phyloP scores from a whole-genome alignment of 495 filamentous ascomycete species.

The Xylaria cubensis region DNA sequence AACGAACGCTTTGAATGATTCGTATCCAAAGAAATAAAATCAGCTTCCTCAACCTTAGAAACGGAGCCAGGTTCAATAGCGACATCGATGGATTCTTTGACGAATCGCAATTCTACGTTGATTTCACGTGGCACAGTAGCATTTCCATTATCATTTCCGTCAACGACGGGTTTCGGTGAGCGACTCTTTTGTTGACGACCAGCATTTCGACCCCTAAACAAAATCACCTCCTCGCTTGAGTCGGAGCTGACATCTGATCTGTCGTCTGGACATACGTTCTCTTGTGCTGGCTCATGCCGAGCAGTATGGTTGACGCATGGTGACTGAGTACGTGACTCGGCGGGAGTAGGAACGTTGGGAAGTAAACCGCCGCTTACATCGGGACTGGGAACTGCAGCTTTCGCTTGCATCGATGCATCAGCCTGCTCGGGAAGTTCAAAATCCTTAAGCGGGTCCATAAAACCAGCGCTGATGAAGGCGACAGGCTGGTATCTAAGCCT shows the following conservation, averaged over 20 bases:
- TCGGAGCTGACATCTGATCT: constrained; percentile 55
- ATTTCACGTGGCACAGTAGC: constrained; percentile 29
- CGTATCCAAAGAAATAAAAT: constrained; percentile 31
- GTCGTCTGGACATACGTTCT: neutral
- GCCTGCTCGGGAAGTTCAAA: constrained; percentile 26
- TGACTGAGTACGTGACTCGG: neutral
- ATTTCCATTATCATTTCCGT: constrained; percentile 21
- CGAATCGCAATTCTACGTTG: constrained; percentile 24
- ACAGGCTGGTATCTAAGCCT: constrained; percentile 62
- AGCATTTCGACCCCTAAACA: constrained; percentile 64
- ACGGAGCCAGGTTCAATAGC: constrained; percentile 18
- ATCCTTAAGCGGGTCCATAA: constrained; percentile 57
- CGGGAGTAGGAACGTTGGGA: neutral
- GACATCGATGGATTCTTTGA: constrained; percentile 29
- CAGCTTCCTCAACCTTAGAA: constrained; percentile 1
- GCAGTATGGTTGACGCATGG: neutral
- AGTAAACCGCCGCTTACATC: neutral
- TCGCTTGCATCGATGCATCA: neutral
- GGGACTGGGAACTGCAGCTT: neutral
- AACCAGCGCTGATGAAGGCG: constrained; percentile 75
- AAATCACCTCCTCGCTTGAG: constrained; percentile 70
- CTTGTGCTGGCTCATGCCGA: neutral
- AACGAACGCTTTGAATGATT: constrained; percentile 14
- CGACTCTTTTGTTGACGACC: constrained; percentile 10
- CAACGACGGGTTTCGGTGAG: neutral